Conservation (phyloP, 441 rosid species). For the Capsella rubella region DNA sequence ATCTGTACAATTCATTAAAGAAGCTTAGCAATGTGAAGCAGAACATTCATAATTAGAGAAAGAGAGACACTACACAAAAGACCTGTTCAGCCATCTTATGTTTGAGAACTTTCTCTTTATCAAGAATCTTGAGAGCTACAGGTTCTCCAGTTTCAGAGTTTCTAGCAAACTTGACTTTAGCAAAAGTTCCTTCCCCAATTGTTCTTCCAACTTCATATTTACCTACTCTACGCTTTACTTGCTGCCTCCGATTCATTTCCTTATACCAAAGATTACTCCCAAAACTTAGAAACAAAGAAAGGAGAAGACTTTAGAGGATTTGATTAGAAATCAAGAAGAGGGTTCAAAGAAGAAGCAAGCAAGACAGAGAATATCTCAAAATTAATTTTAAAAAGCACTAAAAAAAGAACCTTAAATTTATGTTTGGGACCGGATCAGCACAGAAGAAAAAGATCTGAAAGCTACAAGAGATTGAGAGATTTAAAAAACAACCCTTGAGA, state of each 20-base stretch:
- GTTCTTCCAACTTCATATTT: slow-evolving; percentile 95
- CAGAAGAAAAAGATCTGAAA: slow-evolving; percentile 21
- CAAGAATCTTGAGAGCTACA: slow-evolving; percentile 95
- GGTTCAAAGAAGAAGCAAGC: slow-evolving; percentile 1
- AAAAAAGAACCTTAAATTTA: slow-evolving; percentile 26
- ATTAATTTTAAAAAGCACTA: not conserved
- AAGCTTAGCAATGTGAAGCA: slow-evolving; percentile 1
- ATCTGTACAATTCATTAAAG: slow-evolving; percentile 57
- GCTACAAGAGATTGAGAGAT: slow-evolving; percentile 21
- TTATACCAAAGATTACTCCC: not conserved
- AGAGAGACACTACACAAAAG: not conserved
- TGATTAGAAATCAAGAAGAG: not conserved
- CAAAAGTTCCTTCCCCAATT: slow-evolving; percentile 96
- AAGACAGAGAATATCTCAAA: not conserved
- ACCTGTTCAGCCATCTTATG: slow-evolving; percentile 98
- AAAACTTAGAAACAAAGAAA: not conserved
- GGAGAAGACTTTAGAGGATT: not conserved
- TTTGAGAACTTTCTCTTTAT: slow-evolving; percentile 95
- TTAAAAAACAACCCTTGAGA: slow-evolving; percentile 29
- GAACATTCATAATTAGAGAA: not conserved
- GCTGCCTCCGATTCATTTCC: slow-evolving; percentile 41
- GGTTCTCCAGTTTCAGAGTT: slow-evolving; percentile 83
- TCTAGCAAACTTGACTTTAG: slow-evolving; percentile 93
- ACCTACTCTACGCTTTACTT: slow-evolving; percentile 85
- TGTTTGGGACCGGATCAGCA: slow-evolving; percentile 7